A percentile compares a stretch with the other conserved stretches of the same genome.
These are phyloP conservation scores for Lupinus albus DNA, from an alignment of 306 rosid genomes.

Conservation along the genomic window DNA sequence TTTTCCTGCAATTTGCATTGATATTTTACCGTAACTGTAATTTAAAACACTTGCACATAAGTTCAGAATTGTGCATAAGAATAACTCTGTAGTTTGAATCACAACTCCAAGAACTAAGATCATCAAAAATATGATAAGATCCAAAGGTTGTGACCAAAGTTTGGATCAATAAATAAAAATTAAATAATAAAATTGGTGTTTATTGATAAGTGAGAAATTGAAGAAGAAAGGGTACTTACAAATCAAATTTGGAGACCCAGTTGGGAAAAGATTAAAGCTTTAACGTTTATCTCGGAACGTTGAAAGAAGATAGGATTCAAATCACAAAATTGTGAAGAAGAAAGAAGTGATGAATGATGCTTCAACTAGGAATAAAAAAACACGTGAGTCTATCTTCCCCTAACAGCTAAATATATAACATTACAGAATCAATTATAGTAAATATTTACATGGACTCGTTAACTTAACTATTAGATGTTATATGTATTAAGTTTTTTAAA, in stretches of 20 bases:
- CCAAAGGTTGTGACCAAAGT: neutral
- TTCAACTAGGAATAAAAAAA: no score
- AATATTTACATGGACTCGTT: no score
- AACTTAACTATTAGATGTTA: no score
- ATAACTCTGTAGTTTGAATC: neutral
- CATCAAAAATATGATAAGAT: neutral
- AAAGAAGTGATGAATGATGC: no score
- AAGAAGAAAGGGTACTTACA: slow-evolving; percentile 19
- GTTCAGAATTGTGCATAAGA: neutral
- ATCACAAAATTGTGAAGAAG: neutral
- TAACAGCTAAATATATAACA: no score
- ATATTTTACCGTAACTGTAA: no score
- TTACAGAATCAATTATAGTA: no score
- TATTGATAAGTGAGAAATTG: neutral
- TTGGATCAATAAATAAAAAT: no score
- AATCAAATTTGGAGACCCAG: neutral
- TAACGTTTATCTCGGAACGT: neutral
- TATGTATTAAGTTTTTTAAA: no score
- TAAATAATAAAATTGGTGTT: neutral
- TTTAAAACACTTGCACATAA: no score
- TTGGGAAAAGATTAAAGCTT: neutral
- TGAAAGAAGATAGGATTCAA: neutral
- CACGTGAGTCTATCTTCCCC: no score
- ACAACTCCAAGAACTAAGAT: neutral
- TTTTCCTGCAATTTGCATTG: no score